Conservation (phyloP, 345 rosid genomes). For the Capsella bursapastoris region DNA sequence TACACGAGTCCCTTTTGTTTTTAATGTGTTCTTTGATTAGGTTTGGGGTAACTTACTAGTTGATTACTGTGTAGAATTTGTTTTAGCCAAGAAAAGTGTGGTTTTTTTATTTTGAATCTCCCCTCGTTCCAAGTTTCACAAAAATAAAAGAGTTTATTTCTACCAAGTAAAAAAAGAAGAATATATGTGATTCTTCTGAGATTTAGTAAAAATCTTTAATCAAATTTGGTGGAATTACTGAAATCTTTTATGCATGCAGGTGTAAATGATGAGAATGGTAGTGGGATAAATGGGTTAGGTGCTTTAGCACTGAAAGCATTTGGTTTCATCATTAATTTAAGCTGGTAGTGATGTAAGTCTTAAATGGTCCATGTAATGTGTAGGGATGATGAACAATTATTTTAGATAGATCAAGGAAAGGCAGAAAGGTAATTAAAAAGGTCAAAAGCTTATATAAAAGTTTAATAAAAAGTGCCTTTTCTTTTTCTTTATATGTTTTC, state of each 20-base stretch:
- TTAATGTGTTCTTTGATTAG: conserved; percentile 40
- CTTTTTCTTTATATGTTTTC: conserved; percentile 14
- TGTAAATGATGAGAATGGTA: conserved; percentile 26
- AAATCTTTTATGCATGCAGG: not conserved
- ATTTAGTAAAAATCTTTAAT: conserved; percentile 9
- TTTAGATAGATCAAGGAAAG: conserved; percentile 21
- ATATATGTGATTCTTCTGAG: not conserved
- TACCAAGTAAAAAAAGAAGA: not conserved
- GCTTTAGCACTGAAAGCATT: conserved; percentile 40
- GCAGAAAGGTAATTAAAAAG: conserved; percentile 22
- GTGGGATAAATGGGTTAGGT: conserved; percentile 38
- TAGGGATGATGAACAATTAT: conserved; percentile 40
- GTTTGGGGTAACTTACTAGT: conserved; percentile 29
- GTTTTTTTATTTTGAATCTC: conserved; percentile 34
- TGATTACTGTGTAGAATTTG: conserved; percentile 32
- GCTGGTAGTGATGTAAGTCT: conserved; percentile 32
- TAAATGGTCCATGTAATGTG: conserved; percentile 26
- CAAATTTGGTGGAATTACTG: not conserved
- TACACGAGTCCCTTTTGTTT: conserved; percentile 33
- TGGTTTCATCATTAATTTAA: conserved; percentile 36
- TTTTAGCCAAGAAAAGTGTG: conserved; percentile 30
- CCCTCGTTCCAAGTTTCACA: conserved; percentile 19
- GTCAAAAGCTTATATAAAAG: conserved; percentile 34
- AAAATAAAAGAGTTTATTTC: not conserved
- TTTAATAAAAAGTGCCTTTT: conserved; percentile 34